These are phyloP conservation scores for Ambrosia artemisiifolia DNA, from an alignment of 129 eudicot genomes.

Conservation along the genomic window DNA sequence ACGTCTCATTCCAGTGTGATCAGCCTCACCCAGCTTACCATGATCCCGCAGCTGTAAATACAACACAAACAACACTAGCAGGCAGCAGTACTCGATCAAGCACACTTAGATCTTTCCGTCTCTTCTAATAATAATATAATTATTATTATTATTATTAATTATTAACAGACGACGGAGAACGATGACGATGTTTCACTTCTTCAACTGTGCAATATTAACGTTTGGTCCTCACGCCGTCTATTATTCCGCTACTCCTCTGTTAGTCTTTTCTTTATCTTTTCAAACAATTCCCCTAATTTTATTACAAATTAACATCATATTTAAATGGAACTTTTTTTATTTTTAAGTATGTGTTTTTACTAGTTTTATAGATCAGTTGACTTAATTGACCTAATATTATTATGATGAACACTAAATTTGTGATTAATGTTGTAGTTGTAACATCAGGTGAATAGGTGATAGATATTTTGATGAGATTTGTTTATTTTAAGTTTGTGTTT, in stretches of 20 bases:
- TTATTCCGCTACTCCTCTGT: slow-evolving; percentile 98
- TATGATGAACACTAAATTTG: neutral
- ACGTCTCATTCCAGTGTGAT: slow-evolving; percentile 1
- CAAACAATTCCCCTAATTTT: slow-evolving; percentile 15
- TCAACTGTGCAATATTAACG: slow-evolving; percentile 93
- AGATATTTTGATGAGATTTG: neutral
- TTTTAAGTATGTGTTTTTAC: neutral
- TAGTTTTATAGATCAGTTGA: slow-evolving; percentile 5
- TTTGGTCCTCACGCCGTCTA: slow-evolving; percentile 99
- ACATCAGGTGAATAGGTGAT: slow-evolving; percentile 7
- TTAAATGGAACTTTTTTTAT: no score
- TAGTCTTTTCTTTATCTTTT: slow-evolving; percentile 34
- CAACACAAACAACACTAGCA: neutral
- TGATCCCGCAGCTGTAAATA: slow-evolving; percentile 13
- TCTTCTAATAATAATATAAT: no score
- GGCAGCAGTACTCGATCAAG: neutral
- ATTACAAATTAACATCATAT: neutral
- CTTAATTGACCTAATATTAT: slow-evolving; percentile 21
- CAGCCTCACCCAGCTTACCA: slow-evolving; percentile 1
- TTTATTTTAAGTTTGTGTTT: neutral
- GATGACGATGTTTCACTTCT: slow-evolving; percentile 97
- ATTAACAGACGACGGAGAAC: slow-evolving; percentile 22
- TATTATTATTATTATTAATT: no score
- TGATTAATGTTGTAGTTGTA: slow-evolving; percentile 2
- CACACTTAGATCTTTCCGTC: slow-evolving; percentile 24